Evolutionary conservation across 169 alveolate genomes (phyloP).

Genomic region (Eimeria maxima): DNA sequence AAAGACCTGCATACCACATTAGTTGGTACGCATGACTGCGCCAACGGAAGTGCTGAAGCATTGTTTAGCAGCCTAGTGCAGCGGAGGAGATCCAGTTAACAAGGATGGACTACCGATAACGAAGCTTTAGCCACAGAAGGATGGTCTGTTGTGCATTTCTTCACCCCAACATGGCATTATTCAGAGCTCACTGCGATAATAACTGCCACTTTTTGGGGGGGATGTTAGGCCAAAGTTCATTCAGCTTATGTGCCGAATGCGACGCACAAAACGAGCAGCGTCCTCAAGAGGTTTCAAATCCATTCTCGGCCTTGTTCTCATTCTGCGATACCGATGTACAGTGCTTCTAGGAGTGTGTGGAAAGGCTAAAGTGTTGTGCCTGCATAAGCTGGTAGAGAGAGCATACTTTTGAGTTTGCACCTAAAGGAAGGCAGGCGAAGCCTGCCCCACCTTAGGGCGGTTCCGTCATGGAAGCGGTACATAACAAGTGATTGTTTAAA

Average conservation of each 20-base stretch:
- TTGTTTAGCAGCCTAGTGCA: neutral
- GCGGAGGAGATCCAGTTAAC: neutral
- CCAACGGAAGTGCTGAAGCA: neutral
- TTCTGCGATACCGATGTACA: neutral
- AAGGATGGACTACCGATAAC: neutral
- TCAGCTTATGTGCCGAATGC: neutral
- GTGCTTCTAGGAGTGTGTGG: neutral
- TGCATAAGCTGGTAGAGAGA: neutral
- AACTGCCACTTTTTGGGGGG: neutral
- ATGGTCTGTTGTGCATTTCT: neutral
- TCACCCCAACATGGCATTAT: neutral
- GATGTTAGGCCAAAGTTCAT: neutral
- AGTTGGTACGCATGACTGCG: neutral
- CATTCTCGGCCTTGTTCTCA: neutral
- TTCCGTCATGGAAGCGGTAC: neutral
- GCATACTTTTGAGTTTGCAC: neutral
- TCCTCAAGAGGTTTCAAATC: neutral
- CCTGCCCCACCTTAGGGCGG: neutral
- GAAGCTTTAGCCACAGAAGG: neutral
- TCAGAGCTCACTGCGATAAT: neutral
- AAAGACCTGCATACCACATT: neutral
- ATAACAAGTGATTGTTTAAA: neutral
- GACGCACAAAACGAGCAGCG: neutral
- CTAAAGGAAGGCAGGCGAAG: neutral
- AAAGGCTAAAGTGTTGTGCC: neutral